Evolutionary conservation across 768 basidiomycete species (phyloP).

Genomic region (Mycena maculata): DNA sequence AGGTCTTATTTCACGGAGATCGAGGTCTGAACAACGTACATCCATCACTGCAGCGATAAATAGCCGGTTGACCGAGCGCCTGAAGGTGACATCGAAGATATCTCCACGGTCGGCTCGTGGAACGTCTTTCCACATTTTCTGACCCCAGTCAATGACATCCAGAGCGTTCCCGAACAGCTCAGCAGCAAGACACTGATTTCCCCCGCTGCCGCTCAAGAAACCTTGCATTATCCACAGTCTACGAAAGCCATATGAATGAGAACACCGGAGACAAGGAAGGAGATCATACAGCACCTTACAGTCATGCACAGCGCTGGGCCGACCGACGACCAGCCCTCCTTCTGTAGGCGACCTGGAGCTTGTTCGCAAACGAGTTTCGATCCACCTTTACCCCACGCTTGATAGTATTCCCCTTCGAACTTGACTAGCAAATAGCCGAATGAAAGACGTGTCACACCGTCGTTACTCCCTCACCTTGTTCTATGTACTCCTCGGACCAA

Average conservation of each 20-base stretch:
- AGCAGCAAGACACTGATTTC: conserved; percentile 2
- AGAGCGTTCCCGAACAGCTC: conserved; percentile 12
- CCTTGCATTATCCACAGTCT: conserved; percentile 31
- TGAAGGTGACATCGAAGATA: conserved; percentile 15
- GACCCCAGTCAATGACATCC: conserved; percentile 25
- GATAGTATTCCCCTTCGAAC: conserved; percentile 26
- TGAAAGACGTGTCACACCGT: no score
- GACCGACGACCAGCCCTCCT: conserved; percentile 20
- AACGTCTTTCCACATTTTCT: conserved; percentile 22
- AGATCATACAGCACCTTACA: conserved; percentile 7
- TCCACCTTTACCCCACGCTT: conserved; percentile 22
- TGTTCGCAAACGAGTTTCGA: conserved; percentile 18
- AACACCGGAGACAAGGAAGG: not conserved
- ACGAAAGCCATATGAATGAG: not conserved
- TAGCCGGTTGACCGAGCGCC: conserved; percentile 14
- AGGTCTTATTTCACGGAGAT: no score
- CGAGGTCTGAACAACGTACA: not conserved
- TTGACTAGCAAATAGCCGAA: not conserved
- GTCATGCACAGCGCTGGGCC: conserved; percentile 26
- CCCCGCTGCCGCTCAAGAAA: conserved; percentile 21
- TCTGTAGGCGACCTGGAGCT: conserved; percentile 6
- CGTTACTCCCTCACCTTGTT: conserved; percentile 4
- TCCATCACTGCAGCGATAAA: conserved; percentile 24
- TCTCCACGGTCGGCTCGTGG: conserved; percentile 17
- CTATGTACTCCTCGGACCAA: conserved; percentile 15